These are phyloP conservation scores for Sungouiozyma ichnusensis DNA, from an alignment of 805 yeast genomes.

Conservation along the genomic window DNA sequence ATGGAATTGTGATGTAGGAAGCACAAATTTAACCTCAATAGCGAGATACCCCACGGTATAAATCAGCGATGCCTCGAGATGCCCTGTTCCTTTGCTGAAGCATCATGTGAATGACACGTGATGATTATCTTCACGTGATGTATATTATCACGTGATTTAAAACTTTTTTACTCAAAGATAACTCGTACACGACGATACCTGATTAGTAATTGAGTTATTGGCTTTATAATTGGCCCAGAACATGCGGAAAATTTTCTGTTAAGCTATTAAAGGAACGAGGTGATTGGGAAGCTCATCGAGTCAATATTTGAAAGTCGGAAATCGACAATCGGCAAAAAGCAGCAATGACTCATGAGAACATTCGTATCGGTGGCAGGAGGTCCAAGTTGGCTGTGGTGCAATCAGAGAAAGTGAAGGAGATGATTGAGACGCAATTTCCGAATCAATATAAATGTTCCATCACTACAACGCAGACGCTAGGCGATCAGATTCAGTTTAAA, in stretches of 20 bases:
- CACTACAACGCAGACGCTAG: constrained; percentile 72
- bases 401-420: constrained; percentile 57
- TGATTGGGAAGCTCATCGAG: no score
- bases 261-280: neutral
- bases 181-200: neutral
- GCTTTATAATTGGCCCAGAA: neutral
- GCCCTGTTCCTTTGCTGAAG: no score
- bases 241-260: neutral
- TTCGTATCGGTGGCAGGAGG: constrained; percentile 76
- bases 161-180: no score
- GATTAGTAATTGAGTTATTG: neutral
- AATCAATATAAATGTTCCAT: constrained; percentile 60
- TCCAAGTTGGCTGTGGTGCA: constrained; percentile 83
- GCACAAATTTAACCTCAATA: no score
- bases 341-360: constrained; percentile 11
- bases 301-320: no score
- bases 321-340: neutral
- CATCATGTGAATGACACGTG: no score
- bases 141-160: neutral
- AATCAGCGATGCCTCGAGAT: neutral
- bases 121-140: neutral
- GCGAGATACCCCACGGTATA: neutral
- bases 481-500: constrained; percentile 75
- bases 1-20: no score
- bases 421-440: constrained; percentile 53